Percentiles rank a stretch among this genome's conserved stretches.
phyloP scores from a whole-genome alignment of 129 eudicot species.

The Daucus carota region DH1_v3.0 NC_030384.2:32113501-32114000 shows the following conservation, averaged over 20 bases:
- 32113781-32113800: not conserved
- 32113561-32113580: constrained; percentile 72
- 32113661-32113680: not conserved
- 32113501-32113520: constrained; percentile 6
- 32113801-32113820: not conserved
- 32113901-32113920: not conserved
- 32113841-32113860: not conserved
- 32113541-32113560: constrained; percentile 45
- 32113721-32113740: not conserved
- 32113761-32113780: constrained; percentile 2
- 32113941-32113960: not conserved
- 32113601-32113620: constrained; percentile 86
- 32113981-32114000: not conserved
- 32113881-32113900: not conserved
- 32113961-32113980: not conserved
- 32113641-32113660: constrained; percentile 84
- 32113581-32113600: constrained; percentile 67
- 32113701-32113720: not conserved
- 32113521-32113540: not conserved
- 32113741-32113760: not conserved
- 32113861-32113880: not conserved
- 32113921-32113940: not conserved
- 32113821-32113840: not conserved
- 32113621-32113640: constrained; percentile 67
- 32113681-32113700: not conserved